A percentile compares a stretch with the other conserved stretches of the same genome.
phyloP scores from a whole-genome alignment of 495 filamentous ascomycete genomes.

The Aspergillus mulundensis region DNA sequence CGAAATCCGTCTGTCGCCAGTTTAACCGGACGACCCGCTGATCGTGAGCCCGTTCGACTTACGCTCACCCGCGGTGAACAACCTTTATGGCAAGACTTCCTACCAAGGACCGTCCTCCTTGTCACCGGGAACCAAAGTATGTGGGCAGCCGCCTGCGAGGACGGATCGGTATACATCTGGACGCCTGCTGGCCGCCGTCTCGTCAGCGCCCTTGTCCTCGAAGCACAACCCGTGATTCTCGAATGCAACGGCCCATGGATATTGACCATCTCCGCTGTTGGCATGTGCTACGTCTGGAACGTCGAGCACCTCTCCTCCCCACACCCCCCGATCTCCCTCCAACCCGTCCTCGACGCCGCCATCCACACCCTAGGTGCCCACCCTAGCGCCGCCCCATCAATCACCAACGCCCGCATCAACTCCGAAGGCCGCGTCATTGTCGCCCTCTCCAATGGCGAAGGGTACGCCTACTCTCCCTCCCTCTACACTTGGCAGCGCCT shows the following conservation, averaged over 20 bases:
- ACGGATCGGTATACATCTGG: constrained; percentile 90
- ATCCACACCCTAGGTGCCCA: constrained; percentile 63
- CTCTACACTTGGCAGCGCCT: constrained; percentile 94
- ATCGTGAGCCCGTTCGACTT: constrained; percentile 78
- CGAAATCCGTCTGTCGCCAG: constrained; percentile 61
- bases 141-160: constrained; percentile 91
- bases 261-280: constrained; percentile 80
- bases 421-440: constrained; percentile 78
- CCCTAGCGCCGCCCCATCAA: constrained; percentile 66
- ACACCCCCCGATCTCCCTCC: constrained; percentile 86
- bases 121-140: constrained; percentile 85
- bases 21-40: constrained; percentile 51
- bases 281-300: constrained; percentile 92
- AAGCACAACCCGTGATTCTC: constrained; percentile 89
- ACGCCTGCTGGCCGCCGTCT: constrained; percentile 88
- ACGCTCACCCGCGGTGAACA: constrained; percentile 79
- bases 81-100: constrained; percentile 86
- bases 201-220: constrained; percentile 76
- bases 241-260: constrained; percentile 88
- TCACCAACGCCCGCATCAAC: constrained; percentile 89
- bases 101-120: constrained; percentile 77
- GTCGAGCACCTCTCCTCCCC: constrained; percentile 77
- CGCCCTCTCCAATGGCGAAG: constrained; percentile 87
- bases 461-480: constrained; percentile 75
- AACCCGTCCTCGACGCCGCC: constrained; percentile 84